Conservation (phyloP, 2,329 filamentous ascomycete species). For the Stenocarpella maydis region DNA sequence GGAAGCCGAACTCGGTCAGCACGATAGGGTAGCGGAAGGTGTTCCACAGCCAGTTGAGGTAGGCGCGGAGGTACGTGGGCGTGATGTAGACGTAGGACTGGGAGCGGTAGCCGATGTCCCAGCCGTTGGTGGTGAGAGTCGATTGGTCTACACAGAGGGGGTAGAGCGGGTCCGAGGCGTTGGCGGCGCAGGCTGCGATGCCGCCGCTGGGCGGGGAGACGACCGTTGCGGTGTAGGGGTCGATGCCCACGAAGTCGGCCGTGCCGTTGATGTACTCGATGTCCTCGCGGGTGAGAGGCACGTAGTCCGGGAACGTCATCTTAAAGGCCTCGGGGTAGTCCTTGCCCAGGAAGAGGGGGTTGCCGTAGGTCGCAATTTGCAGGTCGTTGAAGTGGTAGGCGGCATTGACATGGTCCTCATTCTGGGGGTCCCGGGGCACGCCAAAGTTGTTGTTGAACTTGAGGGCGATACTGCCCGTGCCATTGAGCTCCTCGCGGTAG, state of each 20-base stretch:
- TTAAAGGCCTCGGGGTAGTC: slow-evolving; percentile 59
- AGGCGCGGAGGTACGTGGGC: slow-evolving; percentile 63
- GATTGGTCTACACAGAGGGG: slow-evolving; percentile 63
- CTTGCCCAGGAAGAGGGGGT: slow-evolving; percentile 59
- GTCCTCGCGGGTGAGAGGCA: slow-evolving; percentile 56
- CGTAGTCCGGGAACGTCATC: slow-evolving; percentile 53
- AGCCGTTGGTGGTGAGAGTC: slow-evolving; percentile 57
- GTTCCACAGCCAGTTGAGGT: slow-evolving; percentile 66
- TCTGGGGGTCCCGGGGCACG: slow-evolving; percentile 52
- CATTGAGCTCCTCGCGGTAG: slow-evolving; percentile 62
- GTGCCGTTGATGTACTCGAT: slow-evolving; percentile 59
- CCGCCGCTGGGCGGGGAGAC: slow-evolving; percentile 54
- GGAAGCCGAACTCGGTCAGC: slow-evolving; percentile 66
- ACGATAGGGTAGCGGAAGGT: slow-evolving; percentile 59
- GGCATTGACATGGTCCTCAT: slow-evolving; percentile 53
- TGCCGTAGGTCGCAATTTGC: slow-evolving; percentile 58
- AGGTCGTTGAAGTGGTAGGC: slow-evolving; percentile 56
- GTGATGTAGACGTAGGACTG: slow-evolving; percentile 66
- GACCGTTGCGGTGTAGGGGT: slow-evolving; percentile 65
- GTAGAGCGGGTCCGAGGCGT: slow-evolving; percentile 53
- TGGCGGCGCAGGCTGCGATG: slow-evolving; percentile 56
- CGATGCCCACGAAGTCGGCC: slow-evolving; percentile 64
- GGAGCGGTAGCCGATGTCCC: slow-evolving; percentile 66
- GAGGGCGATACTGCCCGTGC: slow-evolving; percentile 57
- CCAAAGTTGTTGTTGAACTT: slow-evolving; percentile 62